Conservation (phyloP, 2,329 filamentous ascomycete genomes). For the Sporothrix variecibatus region DNA sequence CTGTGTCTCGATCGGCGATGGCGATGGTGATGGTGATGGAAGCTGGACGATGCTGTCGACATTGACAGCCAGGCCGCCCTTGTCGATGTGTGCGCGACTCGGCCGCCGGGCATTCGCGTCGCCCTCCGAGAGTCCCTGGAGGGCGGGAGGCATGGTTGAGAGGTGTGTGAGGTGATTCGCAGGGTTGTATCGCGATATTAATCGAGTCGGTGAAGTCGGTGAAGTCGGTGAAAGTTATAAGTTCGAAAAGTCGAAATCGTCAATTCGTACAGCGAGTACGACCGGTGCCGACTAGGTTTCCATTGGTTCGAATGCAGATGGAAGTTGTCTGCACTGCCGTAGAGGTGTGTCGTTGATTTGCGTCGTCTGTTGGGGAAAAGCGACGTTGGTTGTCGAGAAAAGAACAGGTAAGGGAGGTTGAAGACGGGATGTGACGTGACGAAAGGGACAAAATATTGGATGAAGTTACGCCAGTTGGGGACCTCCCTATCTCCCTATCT, state of each 20-base stretch:
- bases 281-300: not conserved
- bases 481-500: not conserved
- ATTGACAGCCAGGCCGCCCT: not conserved
- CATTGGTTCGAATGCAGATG: not conserved
- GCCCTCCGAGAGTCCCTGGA: slow-evolving; percentile 5
- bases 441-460: not conserved
- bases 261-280: not conserved
- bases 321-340: not conserved
- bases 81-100: not conserved
- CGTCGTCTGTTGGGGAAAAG: not conserved
- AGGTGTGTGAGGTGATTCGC: not conserved
- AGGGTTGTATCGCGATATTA: not conserved
- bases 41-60: slow-evolving; percentile 9
- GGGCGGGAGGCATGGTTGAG: not conserved
- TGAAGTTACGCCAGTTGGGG: not conserved
- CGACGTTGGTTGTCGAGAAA: not conserved
- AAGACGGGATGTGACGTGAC: slow-evolving; percentile 10
- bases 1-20: slow-evolving; percentile 13
- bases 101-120: not conserved
- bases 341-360: not conserved
- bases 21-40: slow-evolving; percentile 9
- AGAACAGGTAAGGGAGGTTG: not conserved
- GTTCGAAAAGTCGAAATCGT: not conserved
- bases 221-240: not conserved
- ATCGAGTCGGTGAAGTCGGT: not conserved